Evolutionary conservation across 495 filamentous ascomycete genomes (phyloP).

Genomic region (Chaetomium tenue): DNA sequence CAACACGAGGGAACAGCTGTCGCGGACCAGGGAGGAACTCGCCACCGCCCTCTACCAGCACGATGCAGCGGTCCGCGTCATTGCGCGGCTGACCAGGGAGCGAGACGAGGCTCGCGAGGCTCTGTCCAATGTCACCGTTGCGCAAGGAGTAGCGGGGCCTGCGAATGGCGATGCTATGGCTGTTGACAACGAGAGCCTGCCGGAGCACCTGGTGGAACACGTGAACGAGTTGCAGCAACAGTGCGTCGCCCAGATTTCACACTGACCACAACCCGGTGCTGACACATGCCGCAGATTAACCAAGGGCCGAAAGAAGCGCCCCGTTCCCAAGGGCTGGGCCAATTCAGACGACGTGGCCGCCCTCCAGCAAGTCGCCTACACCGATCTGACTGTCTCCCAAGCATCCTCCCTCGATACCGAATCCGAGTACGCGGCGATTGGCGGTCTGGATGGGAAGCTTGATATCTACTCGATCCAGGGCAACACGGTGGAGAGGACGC

Average conservation of each 20-base stretch:
- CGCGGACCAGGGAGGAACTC: constrained; percentile 88
- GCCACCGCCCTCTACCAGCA: constrained; percentile 92
- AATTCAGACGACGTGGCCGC: constrained; percentile 67
- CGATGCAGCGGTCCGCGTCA: constrained; percentile 91
- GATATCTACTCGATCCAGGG: constrained; percentile 76
- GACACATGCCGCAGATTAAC: constrained; percentile 60
- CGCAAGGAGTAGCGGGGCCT: constrained; percentile 49
- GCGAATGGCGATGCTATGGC: constrained; percentile 82
- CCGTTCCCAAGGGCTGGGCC: constrained; percentile 80
- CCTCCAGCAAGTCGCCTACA: constrained; percentile 62
- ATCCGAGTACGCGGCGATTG: constrained; percentile 71
- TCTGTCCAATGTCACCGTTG: constrained; percentile 78
- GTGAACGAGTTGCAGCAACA: constrained; percentile 74
- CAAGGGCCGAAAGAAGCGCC: constrained; percentile 80
- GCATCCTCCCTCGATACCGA: constrained; percentile 66
- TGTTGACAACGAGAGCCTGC: constrained; percentile 71
- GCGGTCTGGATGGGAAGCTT: constrained; percentile 72
- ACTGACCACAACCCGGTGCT: constrained; percentile 1
- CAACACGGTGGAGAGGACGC: constrained; percentile 62
- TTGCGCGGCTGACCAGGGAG: constrained; percentile 82
- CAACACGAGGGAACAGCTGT: constrained; percentile 80
- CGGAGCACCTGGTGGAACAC: constrained; percentile 68
- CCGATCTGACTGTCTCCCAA: constrained; percentile 61
- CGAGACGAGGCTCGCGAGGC: constrained; percentile 91
- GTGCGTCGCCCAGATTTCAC: constrained; percentile 49